Conservation (phyloP, 176 grass and related monocot genomes). For the Oryza longistaminata region DNA sequence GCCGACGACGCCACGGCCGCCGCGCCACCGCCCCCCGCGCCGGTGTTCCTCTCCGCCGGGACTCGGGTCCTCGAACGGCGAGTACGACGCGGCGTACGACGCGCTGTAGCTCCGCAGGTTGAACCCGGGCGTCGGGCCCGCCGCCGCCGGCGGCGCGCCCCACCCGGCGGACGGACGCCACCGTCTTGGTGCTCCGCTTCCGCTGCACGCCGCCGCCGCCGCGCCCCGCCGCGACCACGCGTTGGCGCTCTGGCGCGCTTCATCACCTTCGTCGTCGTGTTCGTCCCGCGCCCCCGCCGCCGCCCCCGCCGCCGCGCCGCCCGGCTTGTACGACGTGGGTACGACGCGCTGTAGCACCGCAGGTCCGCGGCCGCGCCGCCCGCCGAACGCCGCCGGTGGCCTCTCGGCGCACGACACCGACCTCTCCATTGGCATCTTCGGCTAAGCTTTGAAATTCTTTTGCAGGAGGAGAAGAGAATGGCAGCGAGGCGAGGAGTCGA, state of each 20-base stretch:
- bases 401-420: slow-evolving; percentile 53
- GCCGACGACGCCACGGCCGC: slow-evolving; percentile 21
- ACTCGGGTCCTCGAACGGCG: slow-evolving; percentile 28
- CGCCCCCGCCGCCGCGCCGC: neutral
- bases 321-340: slow-evolving; percentile 32
- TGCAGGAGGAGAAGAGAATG: neutral
- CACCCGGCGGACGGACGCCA: neutral
- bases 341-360: slow-evolving; percentile 61
- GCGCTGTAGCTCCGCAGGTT: slow-evolving; percentile 70
- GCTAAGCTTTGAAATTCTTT: neutral
- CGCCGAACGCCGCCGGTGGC: neutral
- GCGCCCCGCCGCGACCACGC: slow-evolving; percentile 19
- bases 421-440: slow-evolving; percentile 50
- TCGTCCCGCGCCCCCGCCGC: neutral
- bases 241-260: slow-evolving; percentile 37
- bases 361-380: slow-evolving; percentile 27
- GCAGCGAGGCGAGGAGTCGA: neutral
- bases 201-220: slow-evolving; percentile 4
- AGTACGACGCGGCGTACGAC: slow-evolving; percentile 61
- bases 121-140: slow-evolving; percentile 24
- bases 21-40: neutral
- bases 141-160: neutral
- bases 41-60: slow-evolving; percentile 31
- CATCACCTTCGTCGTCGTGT: slow-evolving; percentile 23
- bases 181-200: slow-evolving; percentile 36